phyloP scores from a whole-genome alignment of 495 filamentous ascomycete species.

The Penicillium canescens region DNA sequence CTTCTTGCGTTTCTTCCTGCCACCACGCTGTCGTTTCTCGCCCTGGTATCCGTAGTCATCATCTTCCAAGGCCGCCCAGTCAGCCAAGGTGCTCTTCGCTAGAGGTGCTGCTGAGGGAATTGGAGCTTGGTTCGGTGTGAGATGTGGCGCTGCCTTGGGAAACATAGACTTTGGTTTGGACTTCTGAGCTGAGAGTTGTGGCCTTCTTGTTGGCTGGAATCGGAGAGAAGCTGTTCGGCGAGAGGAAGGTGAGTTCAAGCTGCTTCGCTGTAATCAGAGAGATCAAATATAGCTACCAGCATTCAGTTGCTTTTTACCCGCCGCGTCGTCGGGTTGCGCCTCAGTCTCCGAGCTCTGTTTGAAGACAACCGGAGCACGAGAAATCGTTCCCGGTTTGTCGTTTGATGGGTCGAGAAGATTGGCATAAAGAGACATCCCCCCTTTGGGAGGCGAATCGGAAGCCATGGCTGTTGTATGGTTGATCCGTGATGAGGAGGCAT shows the following conservation, averaged over 20 bases:
- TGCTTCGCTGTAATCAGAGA: conserved; percentile 22
- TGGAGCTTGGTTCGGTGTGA: conserved; percentile 26
- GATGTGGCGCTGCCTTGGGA: conserved; percentile 37
- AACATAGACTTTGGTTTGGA: conserved; percentile 60
- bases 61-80: conserved; percentile 81
- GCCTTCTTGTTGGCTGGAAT: conserved; percentile 84
- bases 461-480: conserved; percentile 28
- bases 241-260: conserved; percentile 51
- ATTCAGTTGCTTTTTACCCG: conserved; percentile 72
- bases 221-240: conserved; percentile 64
- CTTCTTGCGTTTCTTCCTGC: conserved; percentile 88
- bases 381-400: conserved; percentile 64
- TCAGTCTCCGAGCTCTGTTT: conserved; percentile 54
- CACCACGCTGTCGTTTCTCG: conserved; percentile 72
- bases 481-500: too few species aligned
- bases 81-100: conserved; percentile 70
- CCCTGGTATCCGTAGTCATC: conserved; percentile 63
- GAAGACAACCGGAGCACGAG: conserved; percentile 78
- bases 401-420: conserved; percentile 58
- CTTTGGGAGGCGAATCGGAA: conserved; percentile 35
- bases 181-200: conserved; percentile 69
- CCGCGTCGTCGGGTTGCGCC: conserved; percentile 51
- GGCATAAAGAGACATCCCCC: conserved; percentile 61
- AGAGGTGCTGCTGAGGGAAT: conserved; percentile 23
- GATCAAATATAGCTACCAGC: conserved; percentile 59